These are phyloP conservation scores for Cercospora citrullina DNA, from an alignment of 2,329 filamentous ascomycete genomes.

Conservation along the genomic window DNA sequence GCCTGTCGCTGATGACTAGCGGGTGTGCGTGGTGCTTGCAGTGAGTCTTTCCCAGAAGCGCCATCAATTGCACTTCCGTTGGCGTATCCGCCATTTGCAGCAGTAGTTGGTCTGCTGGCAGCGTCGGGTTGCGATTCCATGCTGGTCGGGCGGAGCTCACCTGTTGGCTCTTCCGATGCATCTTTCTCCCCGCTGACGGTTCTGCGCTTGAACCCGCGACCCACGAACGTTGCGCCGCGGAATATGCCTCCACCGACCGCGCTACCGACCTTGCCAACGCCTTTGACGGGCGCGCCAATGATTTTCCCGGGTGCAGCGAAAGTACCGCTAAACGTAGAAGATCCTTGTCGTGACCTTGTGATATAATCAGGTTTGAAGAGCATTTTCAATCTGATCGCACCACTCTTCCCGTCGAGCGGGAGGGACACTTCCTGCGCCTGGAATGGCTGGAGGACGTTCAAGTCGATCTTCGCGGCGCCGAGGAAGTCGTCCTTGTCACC, in stretches of 20 bases:
- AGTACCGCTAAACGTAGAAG: conserved; percentile 87
- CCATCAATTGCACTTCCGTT: conserved; percentile 30
- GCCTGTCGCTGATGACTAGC: conserved; percentile 46
- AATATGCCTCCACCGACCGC: conserved; percentile 75
- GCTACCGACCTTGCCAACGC: conserved; percentile 73
- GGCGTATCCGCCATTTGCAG: conserved; percentile 23
- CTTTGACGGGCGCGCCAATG: conserved; percentile 93
- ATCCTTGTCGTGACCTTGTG: conserved; percentile 80
- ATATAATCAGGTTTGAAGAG: conserved; percentile 94
- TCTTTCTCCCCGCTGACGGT: conserved; percentile 57
- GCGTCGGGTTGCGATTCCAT: conserved; percentile 31
- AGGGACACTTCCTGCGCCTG: conserved; percentile 72
- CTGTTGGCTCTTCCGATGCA: conserved; percentile 34
- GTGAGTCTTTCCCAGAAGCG: conserved; percentile 25
- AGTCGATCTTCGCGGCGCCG: conserved; percentile 73
- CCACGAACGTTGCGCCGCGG: conserved; percentile 87
- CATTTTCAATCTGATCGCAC: conserved; percentile 76
- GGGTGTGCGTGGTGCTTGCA: conserved; percentile 36
- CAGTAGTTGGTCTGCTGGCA: conserved; percentile 23
- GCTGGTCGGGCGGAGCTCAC: conserved; percentile 33
- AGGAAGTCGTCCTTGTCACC: conserved; percentile 90
- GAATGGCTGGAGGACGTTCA: conserved; percentile 83
- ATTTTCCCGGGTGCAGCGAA: conserved; percentile 87
- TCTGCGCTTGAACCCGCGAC: conserved; percentile 75
- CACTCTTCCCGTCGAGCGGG: conserved; percentile 83